Conservation (phyloP, 768 basidiomycete species). For the Crucibulum laeve region DNA sequence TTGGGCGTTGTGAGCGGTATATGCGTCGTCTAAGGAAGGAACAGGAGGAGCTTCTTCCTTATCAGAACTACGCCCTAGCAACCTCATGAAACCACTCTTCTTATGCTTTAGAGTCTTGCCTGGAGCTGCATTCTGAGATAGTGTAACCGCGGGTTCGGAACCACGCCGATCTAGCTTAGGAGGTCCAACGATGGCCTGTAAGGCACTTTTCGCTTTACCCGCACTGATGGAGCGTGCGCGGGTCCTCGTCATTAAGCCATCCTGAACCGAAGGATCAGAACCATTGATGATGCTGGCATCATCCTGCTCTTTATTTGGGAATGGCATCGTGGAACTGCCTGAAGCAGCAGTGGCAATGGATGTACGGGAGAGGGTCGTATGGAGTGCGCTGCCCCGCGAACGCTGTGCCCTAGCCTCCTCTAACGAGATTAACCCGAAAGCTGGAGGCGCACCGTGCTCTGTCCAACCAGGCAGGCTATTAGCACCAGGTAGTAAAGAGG, state of each 20-base stretch:
- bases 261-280: conserved; percentile 8
- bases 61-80: conserved; percentile 54
- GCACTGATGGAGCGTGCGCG: conserved; percentile 63
- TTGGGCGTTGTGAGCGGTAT: conserved; percentile 24
- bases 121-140: conserved; percentile 12
- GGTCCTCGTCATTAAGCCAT: conserved; percentile 12
- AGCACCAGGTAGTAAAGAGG: conserved; percentile 20
- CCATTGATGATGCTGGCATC: conserved; percentile 10
- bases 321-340: conserved; percentile 22
- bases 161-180: conserved; percentile 38
- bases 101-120: conserved; percentile 63
- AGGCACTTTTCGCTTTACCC: conserved; percentile 47
- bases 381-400: conserved; percentile 44
- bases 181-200: conserved; percentile 39
- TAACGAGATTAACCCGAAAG: conserved; percentile 67
- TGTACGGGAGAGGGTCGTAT: conserved; percentile 19
- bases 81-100: conserved; percentile 78
- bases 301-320: conserved; percentile 28
- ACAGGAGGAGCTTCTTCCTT: conserved; percentile 54
- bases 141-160: conserved; percentile 26
- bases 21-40: conserved; percentile 40
- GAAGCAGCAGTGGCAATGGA: conserved; percentile 17
- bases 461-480: conserved; percentile 44
- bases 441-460: conserved; percentile 39
- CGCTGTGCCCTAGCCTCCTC: conserved; percentile 78